Conservation (phyloP, 768 basidiomycete genomes). For the Porpolomopsis calyptriformis region DNA sequence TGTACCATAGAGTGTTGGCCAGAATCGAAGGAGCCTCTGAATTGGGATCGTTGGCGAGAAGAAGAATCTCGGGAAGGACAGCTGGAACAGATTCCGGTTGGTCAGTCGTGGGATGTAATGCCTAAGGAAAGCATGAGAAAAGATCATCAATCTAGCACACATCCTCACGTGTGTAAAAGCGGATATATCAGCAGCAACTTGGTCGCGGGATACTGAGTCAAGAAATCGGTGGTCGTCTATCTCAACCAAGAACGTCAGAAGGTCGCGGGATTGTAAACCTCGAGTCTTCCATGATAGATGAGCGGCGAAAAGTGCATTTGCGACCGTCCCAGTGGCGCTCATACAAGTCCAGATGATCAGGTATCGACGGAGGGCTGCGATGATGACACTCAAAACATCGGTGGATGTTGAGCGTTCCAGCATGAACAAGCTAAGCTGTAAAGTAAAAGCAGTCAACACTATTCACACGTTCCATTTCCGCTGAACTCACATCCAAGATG, state of each 20-base stretch:
- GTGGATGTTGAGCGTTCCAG: constrained; percentile 42
- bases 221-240: constrained; percentile 55
- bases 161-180: constrained; percentile 49
- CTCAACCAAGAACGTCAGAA: constrained; percentile 53
- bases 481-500: constrained; percentile 50
- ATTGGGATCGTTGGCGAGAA: constrained; percentile 49
- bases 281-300: constrained; percentile 54
- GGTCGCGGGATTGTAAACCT: constrained; percentile 53
- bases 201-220: constrained; percentile 42
- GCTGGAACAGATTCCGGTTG: constrained; percentile 34
- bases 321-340: constrained; percentile 46
- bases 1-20: constrained; percentile 73
- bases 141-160: not conserved
- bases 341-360: constrained; percentile 71
- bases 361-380: constrained; percentile 66
- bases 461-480: not conserved
- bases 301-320: constrained; percentile 47
- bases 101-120: constrained; percentile 35
- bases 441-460: constrained; percentile 5
- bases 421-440: constrained; percentile 41
- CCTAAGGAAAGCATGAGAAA: constrained; percentile 21
- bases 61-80: constrained; percentile 52
- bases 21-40: constrained; percentile 56
- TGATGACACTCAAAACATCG: constrained; percentile 47
- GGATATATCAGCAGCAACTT: constrained; percentile 47